A percentile compares a stretch with the other conserved stretches of the same genome.
Conservation (phyloP, 2,329 filamentous ascomycete genomes). For the Microcyclospora pomicola region DNA sequence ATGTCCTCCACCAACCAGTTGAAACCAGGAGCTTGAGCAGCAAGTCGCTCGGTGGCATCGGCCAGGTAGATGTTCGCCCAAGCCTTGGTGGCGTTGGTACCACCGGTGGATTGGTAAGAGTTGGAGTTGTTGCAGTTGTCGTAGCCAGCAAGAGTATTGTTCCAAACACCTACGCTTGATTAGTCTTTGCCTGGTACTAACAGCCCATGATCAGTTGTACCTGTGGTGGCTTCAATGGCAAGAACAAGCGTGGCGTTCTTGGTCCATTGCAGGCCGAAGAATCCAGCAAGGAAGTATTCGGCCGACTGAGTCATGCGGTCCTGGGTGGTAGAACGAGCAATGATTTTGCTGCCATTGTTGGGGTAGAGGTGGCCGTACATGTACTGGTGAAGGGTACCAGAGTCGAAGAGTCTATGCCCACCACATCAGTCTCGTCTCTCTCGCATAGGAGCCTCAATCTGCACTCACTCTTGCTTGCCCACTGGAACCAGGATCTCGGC, state of each 20-base stretch:
- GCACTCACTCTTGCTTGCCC: slow-evolving; percentile 60
- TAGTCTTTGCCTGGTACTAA: no score
- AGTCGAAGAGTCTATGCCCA: slow-evolving; percentile 34
- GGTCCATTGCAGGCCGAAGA: slow-evolving; percentile 63
- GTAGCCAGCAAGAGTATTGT: slow-evolving; percentile 58
- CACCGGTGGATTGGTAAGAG: slow-evolving; percentile 33
- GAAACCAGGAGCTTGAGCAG: slow-evolving; percentile 24
- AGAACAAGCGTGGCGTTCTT: slow-evolving; percentile 22
- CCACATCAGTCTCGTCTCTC: not conserved
- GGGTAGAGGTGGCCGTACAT: slow-evolving; percentile 55
- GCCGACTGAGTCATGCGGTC: slow-evolving; percentile 65
- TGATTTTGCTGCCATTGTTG: slow-evolving; percentile 57
- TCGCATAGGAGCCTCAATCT: slow-evolving; percentile 30
- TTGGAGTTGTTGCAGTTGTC: slow-evolving; percentile 51
- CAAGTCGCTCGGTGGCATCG: slow-evolving; percentile 48
- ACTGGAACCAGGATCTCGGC: slow-evolving; percentile 58
- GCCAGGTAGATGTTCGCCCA: slow-evolving; percentile 54
- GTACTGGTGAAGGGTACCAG: slow-evolving; percentile 57
- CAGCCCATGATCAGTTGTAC: no score
- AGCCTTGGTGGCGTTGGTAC: slow-evolving; percentile 39
- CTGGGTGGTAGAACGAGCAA: slow-evolving; percentile 61
- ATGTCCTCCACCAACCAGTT: slow-evolving; percentile 45
- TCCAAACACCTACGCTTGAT: slow-evolving; percentile 22
- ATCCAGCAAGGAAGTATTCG: slow-evolving; percentile 66
- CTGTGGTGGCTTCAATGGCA: slow-evolving; percentile 1